Base-by-base conservation (phyloP, 2,329 filamentous ascomycete genomes). In the Pseudonectria buxi region DNA sequence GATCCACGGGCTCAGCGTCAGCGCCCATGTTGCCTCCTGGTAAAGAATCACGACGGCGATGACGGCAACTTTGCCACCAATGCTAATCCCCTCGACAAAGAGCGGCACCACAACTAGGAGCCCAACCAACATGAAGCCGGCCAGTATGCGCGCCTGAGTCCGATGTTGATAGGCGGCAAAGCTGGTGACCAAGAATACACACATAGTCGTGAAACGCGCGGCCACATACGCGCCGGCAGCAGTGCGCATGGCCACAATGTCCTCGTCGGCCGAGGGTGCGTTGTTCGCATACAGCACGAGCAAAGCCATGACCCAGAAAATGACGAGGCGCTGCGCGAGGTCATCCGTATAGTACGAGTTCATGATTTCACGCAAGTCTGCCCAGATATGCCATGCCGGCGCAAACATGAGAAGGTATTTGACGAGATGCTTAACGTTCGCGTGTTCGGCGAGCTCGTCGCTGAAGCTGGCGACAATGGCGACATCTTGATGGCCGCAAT, bases 321-420 rank as follows among this genome's bases (percentile, higher is more conserved):
- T 66, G 16, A 67, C 47, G 22, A 68, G 46, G 7, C 68, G 63
- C 45, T 72, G 68, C 2, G 61, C 41, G 14, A 72, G 46, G 43
- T 72, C 69, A 40, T 72, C 68, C 34, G 66, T 70, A 50, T 71
- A 71, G 52, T 68, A 72, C 7, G 64, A 67, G 50, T 72, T 72
- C 65, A 71, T 71, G 37, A 71, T 54, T 50, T 71, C 68, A 40
- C 67, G 63, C 13, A 70, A 55, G 40, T 72, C 68, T 27, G 57
- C 61, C 68, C 68, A 71, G 32, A 71, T 64, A 40, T 71, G 63
- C 67, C 67, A 71, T 36, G 67, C 65, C 9, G 66, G 66, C 7
- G 65, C 57, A 26, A 69, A 65, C 26, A 69, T 66, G 29, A 71
- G 59, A 18, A 71, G 57, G 46, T 69, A 71, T 49, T 71, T 70